phyloP scores from a whole-genome alignment of 1,284 basidiomycete species.

The Hemileia vastatrix region DNA sequence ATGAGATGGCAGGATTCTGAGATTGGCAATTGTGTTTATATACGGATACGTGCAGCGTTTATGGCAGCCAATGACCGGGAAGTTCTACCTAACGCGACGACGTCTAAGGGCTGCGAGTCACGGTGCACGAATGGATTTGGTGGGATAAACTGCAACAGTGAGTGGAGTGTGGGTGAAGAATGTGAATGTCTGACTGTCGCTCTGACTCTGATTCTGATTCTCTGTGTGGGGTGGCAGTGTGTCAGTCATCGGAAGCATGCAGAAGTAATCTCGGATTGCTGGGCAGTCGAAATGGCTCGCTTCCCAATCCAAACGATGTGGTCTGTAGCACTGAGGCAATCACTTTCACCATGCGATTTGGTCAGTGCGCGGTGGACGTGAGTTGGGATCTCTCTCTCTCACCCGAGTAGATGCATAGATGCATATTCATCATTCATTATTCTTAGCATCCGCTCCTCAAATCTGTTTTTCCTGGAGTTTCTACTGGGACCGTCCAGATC shows the following conservation, averaged over 20 bases:
- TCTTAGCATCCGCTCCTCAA: slow-evolving; percentile 12
- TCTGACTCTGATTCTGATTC: not conserved
- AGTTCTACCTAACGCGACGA: too few species aligned
- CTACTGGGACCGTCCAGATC: slow-evolving; percentile 2
- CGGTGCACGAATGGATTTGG: slow-evolving; percentile 11
- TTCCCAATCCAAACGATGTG: not conserved
- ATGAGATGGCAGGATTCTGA: too few species aligned
- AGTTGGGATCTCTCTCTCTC: not conserved
- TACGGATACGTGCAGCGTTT: not conserved
- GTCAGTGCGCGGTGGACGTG: slow-evolving; percentile 17
- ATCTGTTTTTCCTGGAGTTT: slow-evolving; percentile 7
- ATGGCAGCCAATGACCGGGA: too few species aligned
- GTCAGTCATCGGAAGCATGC: slow-evolving; percentile 7
- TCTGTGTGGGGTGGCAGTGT: slow-evolving; percentile 2
- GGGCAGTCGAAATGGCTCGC: not conserved
- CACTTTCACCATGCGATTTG: slow-evolving; percentile 14
- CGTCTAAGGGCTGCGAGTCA: slow-evolving; percentile 3
- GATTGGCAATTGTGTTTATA: too few species aligned
- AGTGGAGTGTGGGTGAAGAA: too few species aligned
- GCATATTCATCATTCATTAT: not conserved
- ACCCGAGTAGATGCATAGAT: not conserved
- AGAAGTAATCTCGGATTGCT: not conserved
- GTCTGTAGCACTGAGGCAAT: slow-evolving; percentile 15
- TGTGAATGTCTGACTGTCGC: too few species aligned
- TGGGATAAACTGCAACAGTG: slow-evolving; percentile 19